Percentiles rank a stretch among this genome's conserved stretches.
phyloP scores from a whole-genome alignment of 129 eudicot genomes.

The Smallanthus sonchifolius region DNA sequence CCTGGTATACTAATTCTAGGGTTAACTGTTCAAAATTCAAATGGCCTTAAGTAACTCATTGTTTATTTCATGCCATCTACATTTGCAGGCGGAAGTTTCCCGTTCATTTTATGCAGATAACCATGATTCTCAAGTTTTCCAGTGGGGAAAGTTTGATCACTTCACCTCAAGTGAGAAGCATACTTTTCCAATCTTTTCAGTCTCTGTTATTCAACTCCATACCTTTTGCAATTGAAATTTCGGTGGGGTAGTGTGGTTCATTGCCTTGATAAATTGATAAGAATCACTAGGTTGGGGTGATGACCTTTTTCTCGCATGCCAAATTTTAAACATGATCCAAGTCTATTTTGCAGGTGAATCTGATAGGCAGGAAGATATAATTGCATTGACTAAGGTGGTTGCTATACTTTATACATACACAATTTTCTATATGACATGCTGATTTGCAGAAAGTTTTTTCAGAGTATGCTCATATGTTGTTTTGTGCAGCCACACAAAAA shows the following conservation, averaged over 20 bases:
- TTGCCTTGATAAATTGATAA: background rate
- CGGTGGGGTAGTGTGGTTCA: background rate
- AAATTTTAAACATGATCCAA: slow-evolving; percentile 8
- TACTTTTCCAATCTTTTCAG: background rate
- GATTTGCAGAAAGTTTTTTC: background rate
- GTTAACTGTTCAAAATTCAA: background rate
- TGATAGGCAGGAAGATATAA: slow-evolving; percentile 47
- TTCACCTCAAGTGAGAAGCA: slow-evolving; percentile 69
- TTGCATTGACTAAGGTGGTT: slow-evolving; percentile 79
- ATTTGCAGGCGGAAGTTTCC: slow-evolving; percentile 58
- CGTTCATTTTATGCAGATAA: slow-evolving; percentile 52
- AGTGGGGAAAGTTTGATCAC: slow-evolving; percentile 54
- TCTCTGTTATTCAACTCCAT: background rate
- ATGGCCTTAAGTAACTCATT: no score
- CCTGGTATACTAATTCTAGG: background rate
- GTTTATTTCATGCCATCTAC: no score
- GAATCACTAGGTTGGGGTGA: background rate
- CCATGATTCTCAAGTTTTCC: slow-evolving; percentile 52
- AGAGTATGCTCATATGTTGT: background rate
- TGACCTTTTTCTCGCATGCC: background rate
- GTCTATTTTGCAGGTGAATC: slow-evolving; percentile 62
- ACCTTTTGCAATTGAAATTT: background rate
- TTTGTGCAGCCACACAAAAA: background rate
- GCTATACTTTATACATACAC: background rate
- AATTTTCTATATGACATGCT: slow-evolving; percentile 10